Evolutionary conservation across 331 rosid genomes (phyloP).

Genomic region (Quercus tomentella): DNA sequence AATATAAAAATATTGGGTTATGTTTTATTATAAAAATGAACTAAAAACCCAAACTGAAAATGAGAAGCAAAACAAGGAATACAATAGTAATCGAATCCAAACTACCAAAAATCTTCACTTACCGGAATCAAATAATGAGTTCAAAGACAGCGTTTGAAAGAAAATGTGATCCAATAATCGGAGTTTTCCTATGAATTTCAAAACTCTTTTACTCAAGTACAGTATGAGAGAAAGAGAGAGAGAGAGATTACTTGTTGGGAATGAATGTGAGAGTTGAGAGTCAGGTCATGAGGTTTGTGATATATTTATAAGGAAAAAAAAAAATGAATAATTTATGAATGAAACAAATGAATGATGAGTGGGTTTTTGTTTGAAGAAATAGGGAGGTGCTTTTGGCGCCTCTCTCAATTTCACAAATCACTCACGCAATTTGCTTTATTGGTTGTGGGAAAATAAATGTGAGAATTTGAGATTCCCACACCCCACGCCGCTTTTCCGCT

Average conservation of each 20-base stretch:
- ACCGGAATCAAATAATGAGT: neutral
- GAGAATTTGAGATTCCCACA: no score
- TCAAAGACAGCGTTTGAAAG: no score
- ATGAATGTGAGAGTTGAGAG: neutral
- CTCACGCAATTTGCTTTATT: no score
- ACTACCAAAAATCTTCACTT: neutral
- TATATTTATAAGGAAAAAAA: neutral
- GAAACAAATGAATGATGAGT: neutral
- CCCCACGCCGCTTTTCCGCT: no score
- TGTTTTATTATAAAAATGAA: neutral
- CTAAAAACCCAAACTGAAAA: neutral
- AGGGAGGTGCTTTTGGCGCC: conserved; percentile 5
- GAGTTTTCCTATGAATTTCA: neutral
- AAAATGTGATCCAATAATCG: neutral
- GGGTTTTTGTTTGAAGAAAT: neutral
- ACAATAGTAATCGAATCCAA: neutral
- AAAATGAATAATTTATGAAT: no score
- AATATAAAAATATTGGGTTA: neutral
- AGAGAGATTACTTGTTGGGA: no score
- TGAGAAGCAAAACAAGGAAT: neutral
- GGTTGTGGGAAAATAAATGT: no score
- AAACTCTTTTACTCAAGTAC: neutral
- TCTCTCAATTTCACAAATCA: no score
- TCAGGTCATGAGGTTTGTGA: neutral
- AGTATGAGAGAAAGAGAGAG: no score